phyloP scores from a whole-genome alignment of 371 early-diverging fungal species.

The Mucor lusitanicus region DNA sequence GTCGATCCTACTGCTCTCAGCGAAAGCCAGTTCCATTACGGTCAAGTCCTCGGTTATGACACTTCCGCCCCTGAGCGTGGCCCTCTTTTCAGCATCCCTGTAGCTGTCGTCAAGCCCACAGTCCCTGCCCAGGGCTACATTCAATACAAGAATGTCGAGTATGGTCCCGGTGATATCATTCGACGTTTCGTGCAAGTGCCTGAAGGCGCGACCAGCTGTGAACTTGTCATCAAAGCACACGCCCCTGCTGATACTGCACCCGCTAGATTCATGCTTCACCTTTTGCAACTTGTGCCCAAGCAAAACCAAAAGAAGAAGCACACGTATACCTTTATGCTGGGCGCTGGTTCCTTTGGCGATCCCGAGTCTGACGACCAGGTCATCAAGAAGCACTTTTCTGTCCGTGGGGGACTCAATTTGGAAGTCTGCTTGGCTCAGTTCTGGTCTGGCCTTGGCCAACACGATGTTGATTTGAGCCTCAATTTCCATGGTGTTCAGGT shows the following conservation, averaged over 20 bases:
- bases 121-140: slow-evolving; percentile 50
- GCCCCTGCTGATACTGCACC: slow-evolving; percentile 48
- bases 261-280: slow-evolving; percentile 64
- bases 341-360: slow-evolving; percentile 65
- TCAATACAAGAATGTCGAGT: slow-evolving; percentile 60
- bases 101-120: slow-evolving; percentile 87
- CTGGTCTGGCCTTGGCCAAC: slow-evolving; percentile 81
- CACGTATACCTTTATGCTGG: slow-evolving; percentile 59
- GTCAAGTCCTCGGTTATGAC: slow-evolving; percentile 82
- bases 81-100: slow-evolving; percentile 84
- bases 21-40: slow-evolving; percentile 78
- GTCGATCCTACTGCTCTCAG: slow-evolving; percentile 83
- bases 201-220: slow-evolving; percentile 74
- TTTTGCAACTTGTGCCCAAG: slow-evolving; percentile 75
- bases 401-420: slow-evolving; percentile 74
- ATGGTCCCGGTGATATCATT: slow-evolving; percentile 78
- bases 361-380: slow-evolving; percentile 64
- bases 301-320: slow-evolving; percentile 67
- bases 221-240: slow-evolving; percentile 42
- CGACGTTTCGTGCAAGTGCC: slow-evolving; percentile 86
- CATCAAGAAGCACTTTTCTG: slow-evolving; percentile 61
- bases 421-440: slow-evolving; percentile 84
- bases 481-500: slow-evolving; percentile 83
- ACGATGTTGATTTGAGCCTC: slow-evolving; percentile 69
- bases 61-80: slow-evolving; percentile 72